Evolutionary conservation across 257 asterid species (phyloP), one percentile per base, ranked within the genome.

Genomic region (Paulownia fortunei): DNA sequence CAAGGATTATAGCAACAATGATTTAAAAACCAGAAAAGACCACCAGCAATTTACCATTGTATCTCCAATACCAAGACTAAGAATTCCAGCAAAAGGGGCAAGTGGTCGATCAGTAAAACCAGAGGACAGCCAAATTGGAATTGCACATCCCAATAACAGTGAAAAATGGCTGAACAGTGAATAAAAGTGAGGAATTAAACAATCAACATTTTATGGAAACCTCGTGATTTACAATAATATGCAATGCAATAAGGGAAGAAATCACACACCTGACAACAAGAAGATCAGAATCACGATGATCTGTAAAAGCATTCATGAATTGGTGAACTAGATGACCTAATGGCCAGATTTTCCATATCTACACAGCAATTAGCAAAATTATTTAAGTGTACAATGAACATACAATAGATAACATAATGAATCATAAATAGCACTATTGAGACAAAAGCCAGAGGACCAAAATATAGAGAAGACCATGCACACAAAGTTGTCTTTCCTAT

Each of bases 261-360:
- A 72, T 67, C 65, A 58, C 83, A 65, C 6, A 96, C 99, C 98
- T 93, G 81, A 96, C 95, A 78, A 96, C 84, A 67, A 96, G 96
- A 82, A 96, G 93, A 85, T 96, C 99, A 51, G 98, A 93, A 84
- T 96, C 99, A 80, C 99, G 99, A 79, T 93, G 99, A 82, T 96
- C 99, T 1, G 97, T 96, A 72, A 96, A 96, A 52, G 97, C 99
- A 84, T 84, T 96, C 99, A 93, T 96, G 86, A 96, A 93, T 74
- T 92, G 96, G 83, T 92, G 94, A 80, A 96, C 89, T 51, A 89
- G 86, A 69, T 89, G 88, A 75, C 98, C 99, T 67, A 96, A 72
- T 56, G 97, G 98, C 98, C 98, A 96, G 69, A 93, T 87, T 86
- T 91, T 91, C 98, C 98, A 96, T 83, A 90, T 84, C 98, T 96